phyloP scores from a whole-genome alignment of 2,329 filamentous ascomycete species.

The Monilinia laxa region DNA sequence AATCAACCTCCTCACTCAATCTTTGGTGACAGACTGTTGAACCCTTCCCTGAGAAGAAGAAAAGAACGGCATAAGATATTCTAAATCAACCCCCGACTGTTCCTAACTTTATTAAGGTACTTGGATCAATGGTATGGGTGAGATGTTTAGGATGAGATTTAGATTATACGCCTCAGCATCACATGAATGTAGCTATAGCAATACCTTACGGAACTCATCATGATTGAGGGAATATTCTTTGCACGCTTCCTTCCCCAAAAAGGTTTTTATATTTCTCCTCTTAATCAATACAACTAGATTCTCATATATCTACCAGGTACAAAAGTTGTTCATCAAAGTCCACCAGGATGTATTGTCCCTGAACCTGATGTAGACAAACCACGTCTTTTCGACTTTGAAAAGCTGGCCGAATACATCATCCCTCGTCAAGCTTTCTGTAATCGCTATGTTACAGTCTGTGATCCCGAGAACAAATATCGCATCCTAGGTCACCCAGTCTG shows the following conservation, averaged over 20 bases:
- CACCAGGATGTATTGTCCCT: constrained; percentile 60
- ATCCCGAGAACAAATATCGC: constrained; percentile 66
- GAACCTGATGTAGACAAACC: constrained; percentile 49
- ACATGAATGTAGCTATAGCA: background rate
- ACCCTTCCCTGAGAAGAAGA: too few species aligned
- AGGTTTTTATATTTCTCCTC: constrained; percentile 44
- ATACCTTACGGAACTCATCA: constrained; percentile 40
- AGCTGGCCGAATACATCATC: constrained; percentile 89
- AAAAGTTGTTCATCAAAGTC: constrained; percentile 62
- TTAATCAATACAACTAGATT: background rate
- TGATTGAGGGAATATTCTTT: constrained; percentile 72
- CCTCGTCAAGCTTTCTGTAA: constrained; percentile 95
- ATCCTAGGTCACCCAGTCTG: constrained; percentile 88
- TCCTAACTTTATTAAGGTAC: background rate
- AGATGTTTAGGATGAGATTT: background rate
- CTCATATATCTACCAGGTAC: constrained; percentile 47
- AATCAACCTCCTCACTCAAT: too few species aligned
- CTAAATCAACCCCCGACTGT: too few species aligned
- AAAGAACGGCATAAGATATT: too few species aligned
- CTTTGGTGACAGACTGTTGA: too few species aligned
- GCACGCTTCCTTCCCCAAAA: constrained; percentile 66
- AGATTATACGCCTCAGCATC: background rate
- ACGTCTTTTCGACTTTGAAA: constrained; percentile 79
- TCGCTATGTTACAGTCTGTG: constrained; percentile 78
- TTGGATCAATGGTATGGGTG: background rate